Evolutionary conservation across 2,329 filamentous ascomycete species (phyloP).

Genomic region (Kalaharituber pfeilii): DNA sequence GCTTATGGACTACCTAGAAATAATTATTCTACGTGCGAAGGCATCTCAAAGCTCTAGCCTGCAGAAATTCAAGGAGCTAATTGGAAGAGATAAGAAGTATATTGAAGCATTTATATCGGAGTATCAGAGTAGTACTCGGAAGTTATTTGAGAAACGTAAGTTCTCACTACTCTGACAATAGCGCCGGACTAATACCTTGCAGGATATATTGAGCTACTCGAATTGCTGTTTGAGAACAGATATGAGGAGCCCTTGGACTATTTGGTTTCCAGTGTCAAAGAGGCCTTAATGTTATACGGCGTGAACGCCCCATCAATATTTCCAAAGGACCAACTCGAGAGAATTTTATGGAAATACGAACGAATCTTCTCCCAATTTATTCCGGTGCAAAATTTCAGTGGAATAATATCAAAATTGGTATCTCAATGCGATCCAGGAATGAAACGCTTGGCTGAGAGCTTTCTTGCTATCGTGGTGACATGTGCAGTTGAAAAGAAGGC

Average conservation of each 20-base stretch:
- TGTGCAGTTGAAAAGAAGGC: too few species aligned
- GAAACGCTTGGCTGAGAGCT: too few species aligned
- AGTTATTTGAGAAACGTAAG: slow-evolving; percentile 9
- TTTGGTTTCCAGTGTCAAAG: not conserved
- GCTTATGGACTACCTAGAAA: slow-evolving; percentile 6
- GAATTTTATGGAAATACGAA: not conserved
- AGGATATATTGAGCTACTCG: not conserved
- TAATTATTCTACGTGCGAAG: not conserved
- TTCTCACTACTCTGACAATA: too few species aligned
- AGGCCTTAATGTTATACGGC: not conserved
- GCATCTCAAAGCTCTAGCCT: not conserved
- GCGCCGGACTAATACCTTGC: too few species aligned
- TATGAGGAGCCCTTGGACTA: not conserved
- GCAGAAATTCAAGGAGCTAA: not conserved
- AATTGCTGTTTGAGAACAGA: not conserved
- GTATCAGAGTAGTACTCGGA: not conserved
- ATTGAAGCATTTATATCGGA: not conserved
- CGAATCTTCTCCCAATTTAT: not conserved
- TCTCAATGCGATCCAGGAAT: too few species aligned
- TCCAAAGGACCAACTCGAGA: too few species aligned
- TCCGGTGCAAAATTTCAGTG: not conserved
- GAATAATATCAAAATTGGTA: not conserved
- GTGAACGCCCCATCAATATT: too few species aligned
- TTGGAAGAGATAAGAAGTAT: not conserved
- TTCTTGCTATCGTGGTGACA: too few species aligned